Evolutionary conservation across 768 basidiomycete genomes (phyloP).

Genomic region (Xerocomellus intermedius): DNA sequence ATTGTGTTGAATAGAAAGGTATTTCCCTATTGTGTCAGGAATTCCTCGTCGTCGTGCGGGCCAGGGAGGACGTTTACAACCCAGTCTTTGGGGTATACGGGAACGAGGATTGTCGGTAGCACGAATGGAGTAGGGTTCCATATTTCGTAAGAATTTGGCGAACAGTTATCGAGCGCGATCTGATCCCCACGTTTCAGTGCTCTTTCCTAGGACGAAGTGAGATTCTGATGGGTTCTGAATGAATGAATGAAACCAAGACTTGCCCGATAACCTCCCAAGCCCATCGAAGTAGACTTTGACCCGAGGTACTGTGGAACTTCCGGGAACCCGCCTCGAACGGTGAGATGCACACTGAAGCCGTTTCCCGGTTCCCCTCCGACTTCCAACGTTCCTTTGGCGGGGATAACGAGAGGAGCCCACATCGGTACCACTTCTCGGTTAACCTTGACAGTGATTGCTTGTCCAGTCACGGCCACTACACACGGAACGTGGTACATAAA

Average conservation of each 20-base stretch:
- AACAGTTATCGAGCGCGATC: slow-evolving; percentile 39
- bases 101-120: slow-evolving; percentile 35
- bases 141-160: slow-evolving; percentile 19
- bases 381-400: slow-evolving; percentile 41
- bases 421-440: slow-evolving; percentile 41
- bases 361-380: slow-evolving; percentile 31
- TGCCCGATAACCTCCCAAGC: slow-evolving; percentile 60
- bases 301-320: slow-evolving; percentile 54
- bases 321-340: slow-evolving; percentile 60
- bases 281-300: slow-evolving; percentile 65
- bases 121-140: not conserved
- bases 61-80: slow-evolving; percentile 55
- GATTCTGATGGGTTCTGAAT: not conserved
- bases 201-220: slow-evolving; percentile 42
- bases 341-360: slow-evolving; percentile 57
- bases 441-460: slow-evolving; percentile 41
- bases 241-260: slow-evolving; percentile 1
- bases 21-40: slow-evolving; percentile 48
- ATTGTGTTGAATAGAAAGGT: slow-evolving; percentile 51
- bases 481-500: slow-evolving; percentile 50
- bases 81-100: slow-evolving; percentile 50
- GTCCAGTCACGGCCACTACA: slow-evolving; percentile 58
- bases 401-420: slow-evolving; percentile 47
- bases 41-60: slow-evolving; percentile 61
- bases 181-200: slow-evolving; percentile 51